These are phyloP conservation scores for Penicilliopsis zonata DNA, from an alignment of 495 filamentous ascomycete species.

Conservation along the genomic window DNA sequence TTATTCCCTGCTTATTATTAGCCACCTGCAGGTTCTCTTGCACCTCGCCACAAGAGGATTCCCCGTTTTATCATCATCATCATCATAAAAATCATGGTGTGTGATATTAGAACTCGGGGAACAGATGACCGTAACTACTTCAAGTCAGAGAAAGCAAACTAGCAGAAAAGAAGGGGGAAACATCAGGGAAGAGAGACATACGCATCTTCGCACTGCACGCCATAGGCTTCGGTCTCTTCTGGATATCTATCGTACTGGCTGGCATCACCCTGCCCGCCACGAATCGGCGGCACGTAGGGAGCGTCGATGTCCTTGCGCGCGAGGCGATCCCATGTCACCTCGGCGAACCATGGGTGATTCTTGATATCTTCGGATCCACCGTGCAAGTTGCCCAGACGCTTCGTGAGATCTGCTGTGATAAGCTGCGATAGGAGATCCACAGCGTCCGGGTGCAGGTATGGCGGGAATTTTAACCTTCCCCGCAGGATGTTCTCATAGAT, in stretches of 20 bases:
- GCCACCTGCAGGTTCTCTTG: not conserved
- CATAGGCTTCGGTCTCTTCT: conserved; percentile 90
- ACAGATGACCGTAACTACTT: conserved; percentile 54
- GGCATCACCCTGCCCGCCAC: conserved; percentile 84
- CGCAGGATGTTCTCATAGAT: conserved; percentile 98
- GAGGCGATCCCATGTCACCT: conserved; percentile 94
- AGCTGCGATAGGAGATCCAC: conserved; percentile 83
- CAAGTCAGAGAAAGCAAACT: conserved; percentile 6
- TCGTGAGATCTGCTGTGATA: conserved; percentile 91
- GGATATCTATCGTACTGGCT: conserved; percentile 98
- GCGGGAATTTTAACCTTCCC: conserved; percentile 87
- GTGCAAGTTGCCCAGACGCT: conserved; percentile 86
- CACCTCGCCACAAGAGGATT: too few relatives aligned
- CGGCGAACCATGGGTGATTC: conserved; percentile 88
- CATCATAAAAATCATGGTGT: conserved; percentile 27
- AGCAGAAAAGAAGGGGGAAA: not conserved
- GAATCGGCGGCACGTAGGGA: conserved; percentile 93
- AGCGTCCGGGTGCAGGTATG: conserved; percentile 88
- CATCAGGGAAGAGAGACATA: conserved; percentile 44
- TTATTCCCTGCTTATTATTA: not conserved
- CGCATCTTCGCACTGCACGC: conserved; percentile 63
- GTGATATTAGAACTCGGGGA: conserved; percentile 53
- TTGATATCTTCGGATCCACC: conserved; percentile 91
- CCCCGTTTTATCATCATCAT: conserved; percentile 16
- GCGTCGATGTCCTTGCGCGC: conserved; percentile 95